Conservation (phyloP, 129 eudicot genomes). For the Rutidosis leptorrhynchoides region DNA sequence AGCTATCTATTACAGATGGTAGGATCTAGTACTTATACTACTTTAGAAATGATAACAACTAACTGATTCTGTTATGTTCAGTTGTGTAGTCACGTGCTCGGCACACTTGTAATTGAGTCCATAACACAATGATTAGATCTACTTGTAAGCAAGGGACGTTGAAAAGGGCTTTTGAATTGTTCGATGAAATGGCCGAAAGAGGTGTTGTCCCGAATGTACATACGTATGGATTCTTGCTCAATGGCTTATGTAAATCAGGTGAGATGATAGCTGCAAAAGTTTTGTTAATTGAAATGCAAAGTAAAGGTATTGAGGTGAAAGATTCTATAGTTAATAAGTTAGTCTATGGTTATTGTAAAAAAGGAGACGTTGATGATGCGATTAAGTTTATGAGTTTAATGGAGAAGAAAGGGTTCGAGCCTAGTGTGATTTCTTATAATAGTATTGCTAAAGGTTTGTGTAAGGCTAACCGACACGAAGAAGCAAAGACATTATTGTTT, state of each 20-base stretch:
- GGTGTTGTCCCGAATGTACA: conserved; percentile 56
- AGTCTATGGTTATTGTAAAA: no score
- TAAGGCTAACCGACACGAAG: conserved; percentile 48
- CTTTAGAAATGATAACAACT: no score
- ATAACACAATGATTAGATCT: no score
- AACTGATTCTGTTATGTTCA: no score
- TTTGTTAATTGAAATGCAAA: conserved; percentile 66
- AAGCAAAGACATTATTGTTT: conserved; percentile 60
- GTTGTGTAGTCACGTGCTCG: no score
- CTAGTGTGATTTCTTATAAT: conserved; percentile 46
- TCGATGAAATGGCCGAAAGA: conserved; percentile 62
- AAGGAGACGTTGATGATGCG: conserved; percentile 71
- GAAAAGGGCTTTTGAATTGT: conserved; percentile 54
- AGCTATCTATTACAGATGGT: no score
- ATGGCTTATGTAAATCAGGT: conserved; percentile 72
- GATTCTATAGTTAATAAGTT: conserved; percentile 56
- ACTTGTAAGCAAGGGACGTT: no score
- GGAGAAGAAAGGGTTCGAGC: conserved; percentile 65
- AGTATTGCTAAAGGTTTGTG: conserved; percentile 61
- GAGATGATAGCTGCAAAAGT: conserved; percentile 68
- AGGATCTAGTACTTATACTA: no score
- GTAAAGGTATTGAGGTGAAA: conserved; percentile 56
- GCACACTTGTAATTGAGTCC: no score
- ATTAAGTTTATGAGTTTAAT: conserved; percentile 48
- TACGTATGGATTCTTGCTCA: conserved; percentile 63